phyloP scores from a whole-genome alignment of 2,329 filamentous ascomycete species.

The Aspergillus carbonarius region DNA sequence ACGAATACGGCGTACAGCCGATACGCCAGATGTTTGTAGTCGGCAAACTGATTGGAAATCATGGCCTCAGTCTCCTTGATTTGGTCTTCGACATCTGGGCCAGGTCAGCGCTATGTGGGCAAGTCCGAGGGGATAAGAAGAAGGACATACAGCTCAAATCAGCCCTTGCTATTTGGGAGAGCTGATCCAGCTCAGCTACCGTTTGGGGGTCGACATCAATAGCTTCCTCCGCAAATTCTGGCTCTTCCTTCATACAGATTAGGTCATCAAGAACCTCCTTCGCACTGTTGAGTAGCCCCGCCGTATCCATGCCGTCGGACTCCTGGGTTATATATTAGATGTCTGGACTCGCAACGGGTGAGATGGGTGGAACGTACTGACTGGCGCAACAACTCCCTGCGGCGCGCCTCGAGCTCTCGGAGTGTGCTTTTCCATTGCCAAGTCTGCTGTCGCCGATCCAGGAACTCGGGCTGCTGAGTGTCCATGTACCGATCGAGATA shows the following conservation, averaged over 20 bases:
- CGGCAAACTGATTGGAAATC: slow-evolving; percentile 61
- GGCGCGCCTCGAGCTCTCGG: slow-evolving; percentile 52
- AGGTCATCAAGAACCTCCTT: slow-evolving; percentile 48
- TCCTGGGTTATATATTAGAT: slow-evolving; percentile 15
- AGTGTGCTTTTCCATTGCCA: slow-evolving; percentile 74
- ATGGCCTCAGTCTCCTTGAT: slow-evolving; percentile 51
- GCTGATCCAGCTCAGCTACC: slow-evolving; percentile 43
- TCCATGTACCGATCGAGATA: slow-evolving; percentile 87
- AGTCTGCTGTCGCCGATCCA: slow-evolving; percentile 63
- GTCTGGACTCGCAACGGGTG: not conserved
- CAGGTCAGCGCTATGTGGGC: slow-evolving; percentile 10
- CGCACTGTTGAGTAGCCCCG: slow-evolving; percentile 33
- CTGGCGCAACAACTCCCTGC: slow-evolving; percentile 42
- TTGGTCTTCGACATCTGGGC: slow-evolving; percentile 41
- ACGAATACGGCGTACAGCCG: slow-evolving; percentile 90
- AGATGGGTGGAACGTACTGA: slow-evolving; percentile 22
- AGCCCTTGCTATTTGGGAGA: slow-evolving; percentile 45
- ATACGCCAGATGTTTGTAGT: slow-evolving; percentile 68
- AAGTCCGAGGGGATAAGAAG: not conserved
- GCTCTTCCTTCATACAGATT: slow-evolving; percentile 35
- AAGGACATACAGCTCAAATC: slow-evolving; percentile 47
- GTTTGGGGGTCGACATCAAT: slow-evolving; percentile 47
- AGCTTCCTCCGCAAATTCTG: slow-evolving; percentile 34
- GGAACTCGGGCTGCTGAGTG: slow-evolving; percentile 58
- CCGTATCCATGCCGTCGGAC: slow-evolving; percentile 29